Base-by-base conservation (phyloP, 768 basidiomycete genomes). In the Myochromella boudieri region DNA sequence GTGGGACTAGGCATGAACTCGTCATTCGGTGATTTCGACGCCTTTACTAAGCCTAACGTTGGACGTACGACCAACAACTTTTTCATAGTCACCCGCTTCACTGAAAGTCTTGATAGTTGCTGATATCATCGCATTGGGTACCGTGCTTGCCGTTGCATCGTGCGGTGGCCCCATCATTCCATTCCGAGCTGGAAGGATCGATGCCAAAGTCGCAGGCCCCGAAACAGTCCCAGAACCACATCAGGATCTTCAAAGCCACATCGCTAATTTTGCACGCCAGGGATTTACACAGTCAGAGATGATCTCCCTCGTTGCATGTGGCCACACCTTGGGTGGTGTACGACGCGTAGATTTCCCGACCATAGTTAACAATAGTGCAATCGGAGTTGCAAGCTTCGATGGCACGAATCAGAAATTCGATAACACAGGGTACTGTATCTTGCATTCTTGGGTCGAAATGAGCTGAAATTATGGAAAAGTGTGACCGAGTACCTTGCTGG, bases 261-360 rank as follows among this genome's bases (percentile, higher is more conserved):
- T 55, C 18, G 49, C 48, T 17, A 51, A 46, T 24, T 69, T 68
- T 51, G 50, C 49, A 9, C 47, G 57, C 2, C 60, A 62, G 32
- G 67, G 66, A 1, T 64, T 66, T 48, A 63, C 50, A 11, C 54
- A 57, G 10, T 50, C 53, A 3, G 64, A 68, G 37, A 68, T 67
- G 65, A 68, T 69, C 26, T 48, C 53, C 28, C 56, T 67, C 29
- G 61, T 65, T n/a, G n/a, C n/a, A n/a, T n/a, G n/a, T n/a, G n/a
- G n/a, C n/a, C n/a, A n/a, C n/a, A n/a, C n/a, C n/a, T n/a, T n/a
- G n/a, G n/a, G n/a, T n/a, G n/a, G n/a, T n/a, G n/a, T n/a, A n/a
- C n/a, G n/a, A n/a, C n/a, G 14, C 65, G 64, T 65, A 2, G 63
- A 63, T 32, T 66, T 68, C 45, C 64, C 66, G 0, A 46, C 44